Percentiles rank a stretch among this genome's conserved stretches.
Evolutionary conservation across 805 yeast genomes (phyloP).

Genomic region (Candida railenensis): DNA sequence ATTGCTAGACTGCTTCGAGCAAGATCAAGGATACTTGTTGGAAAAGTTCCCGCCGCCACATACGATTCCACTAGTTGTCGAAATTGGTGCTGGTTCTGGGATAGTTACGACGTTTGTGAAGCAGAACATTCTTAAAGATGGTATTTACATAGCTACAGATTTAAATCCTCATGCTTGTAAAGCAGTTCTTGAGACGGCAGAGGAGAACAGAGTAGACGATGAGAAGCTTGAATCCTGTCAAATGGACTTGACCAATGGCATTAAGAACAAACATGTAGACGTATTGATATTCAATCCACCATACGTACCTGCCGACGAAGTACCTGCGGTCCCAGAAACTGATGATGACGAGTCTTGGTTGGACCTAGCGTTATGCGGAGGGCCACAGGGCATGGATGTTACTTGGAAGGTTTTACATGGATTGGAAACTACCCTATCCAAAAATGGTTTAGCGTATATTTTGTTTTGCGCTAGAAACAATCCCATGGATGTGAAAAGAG

Average conservation of each 20-base stretch:
- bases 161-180: constrained; percentile 75
- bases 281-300: constrained; percentile 91
- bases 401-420: constrained; percentile 62
- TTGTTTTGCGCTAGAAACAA: constrained; percentile 89
- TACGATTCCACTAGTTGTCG: constrained; percentile 59
- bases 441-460: constrained; percentile 76
- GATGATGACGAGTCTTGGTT: constrained; percentile 65
- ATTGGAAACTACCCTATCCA: constrained; percentile 52
- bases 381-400: constrained; percentile 84
- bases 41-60: constrained; percentile 12
- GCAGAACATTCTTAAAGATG: constrained; percentile 49
- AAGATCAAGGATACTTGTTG: constrained; percentile 41
- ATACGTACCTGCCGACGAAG: constrained; percentile 83
- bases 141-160: constrained; percentile 69
- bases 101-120: constrained; percentile 78
- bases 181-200: constrained; percentile 29
- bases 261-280: constrained; percentile 55
- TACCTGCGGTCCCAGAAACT: constrained; percentile 57
- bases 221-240: constrained; percentile 37
- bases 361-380: constrained; percentile 89
- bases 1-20: constrained; percentile 76
- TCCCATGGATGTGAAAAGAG: constrained; percentile 58
- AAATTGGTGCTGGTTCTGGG: constrained; percentile 93
- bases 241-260: constrained; percentile 53
- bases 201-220: constrained; percentile 15